Conservation (phyloP, 179 eudicot genomes). For the Beta macrorhiza region DNA sequence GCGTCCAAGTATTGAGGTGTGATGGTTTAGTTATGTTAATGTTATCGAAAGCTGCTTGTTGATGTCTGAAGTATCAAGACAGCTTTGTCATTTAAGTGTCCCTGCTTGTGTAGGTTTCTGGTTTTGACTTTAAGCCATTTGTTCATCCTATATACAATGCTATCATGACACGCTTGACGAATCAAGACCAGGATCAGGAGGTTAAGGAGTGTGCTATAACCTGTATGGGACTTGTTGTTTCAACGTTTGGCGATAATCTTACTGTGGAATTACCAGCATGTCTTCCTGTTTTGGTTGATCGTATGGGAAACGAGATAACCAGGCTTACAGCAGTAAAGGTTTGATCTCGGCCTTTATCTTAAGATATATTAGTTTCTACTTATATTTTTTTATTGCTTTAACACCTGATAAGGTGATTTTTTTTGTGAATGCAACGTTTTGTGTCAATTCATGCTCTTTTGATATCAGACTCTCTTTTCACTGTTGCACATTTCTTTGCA, state of each 20-base stretch:
- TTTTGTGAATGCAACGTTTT: too few relatives aligned
- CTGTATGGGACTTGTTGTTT: constrained; percentile 93
- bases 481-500: neutral
- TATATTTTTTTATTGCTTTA: neutral
- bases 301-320: constrained; percentile 99
- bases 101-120: constrained; percentile 45
- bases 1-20: constrained; percentile 82
- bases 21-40: constrained; percentile 8
- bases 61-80: neutral
- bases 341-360: constrained; percentile 15
- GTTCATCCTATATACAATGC: constrained; percentile 83
- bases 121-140: constrained; percentile 82
- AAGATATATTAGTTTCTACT: neutral
- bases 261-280: constrained; percentile 71
- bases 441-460: neutral
- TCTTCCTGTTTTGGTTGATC: constrained; percentile 97
- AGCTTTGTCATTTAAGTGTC: constrained; percentile 14
- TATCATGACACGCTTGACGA: constrained; percentile 84
- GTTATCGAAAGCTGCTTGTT: neutral
- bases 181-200: constrained; percentile 99
- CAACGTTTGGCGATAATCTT: constrained; percentile 92
- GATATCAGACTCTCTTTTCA: neutral
- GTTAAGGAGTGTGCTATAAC: constrained; percentile 98
- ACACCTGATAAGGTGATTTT: too few relatives aligned
- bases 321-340: constrained; percentile 99